Percentiles rank a stretch among this genome's conserved stretches.
phyloP scores from a whole-genome alignment of 148 eudicot species.

The Suaeda aralocaspica region DNA sequence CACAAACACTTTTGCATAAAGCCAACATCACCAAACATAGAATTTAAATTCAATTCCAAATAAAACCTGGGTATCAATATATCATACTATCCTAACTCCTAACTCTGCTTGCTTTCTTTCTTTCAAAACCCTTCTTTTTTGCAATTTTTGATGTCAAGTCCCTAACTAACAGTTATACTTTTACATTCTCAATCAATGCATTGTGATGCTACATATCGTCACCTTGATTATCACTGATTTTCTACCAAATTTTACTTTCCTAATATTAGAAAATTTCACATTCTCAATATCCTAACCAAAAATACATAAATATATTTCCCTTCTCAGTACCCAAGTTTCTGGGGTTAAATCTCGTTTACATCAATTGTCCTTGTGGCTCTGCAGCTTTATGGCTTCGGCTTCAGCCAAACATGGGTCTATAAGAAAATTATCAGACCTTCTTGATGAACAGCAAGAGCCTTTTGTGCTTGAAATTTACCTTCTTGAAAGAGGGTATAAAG shows the following conservation, averaged over 20 bases:
- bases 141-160: conserved; percentile 23
- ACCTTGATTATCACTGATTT: too few relatives aligned
- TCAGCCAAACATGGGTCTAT: conserved; percentile 18
- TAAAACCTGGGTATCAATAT: conserved; percentile 9
- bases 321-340: too few relatives aligned
- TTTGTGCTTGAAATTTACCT: conserved; percentile 52
- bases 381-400: conserved; percentile 29
- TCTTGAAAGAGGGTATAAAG: conserved; percentile 42
- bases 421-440: conserved; percentile 47
- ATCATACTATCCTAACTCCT: background rate
- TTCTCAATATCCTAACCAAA: too few relatives aligned
- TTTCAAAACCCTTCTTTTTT: conserved; percentile 8
- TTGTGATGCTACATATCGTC: background rate
- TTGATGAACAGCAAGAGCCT: conserved; percentile 67
- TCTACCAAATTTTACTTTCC: too few relatives aligned
- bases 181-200: conserved; percentile 23
- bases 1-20: conserved; percentile 16
- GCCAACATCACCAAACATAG: background rate
- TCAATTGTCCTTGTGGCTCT: background rate
- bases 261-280: too few relatives aligned
- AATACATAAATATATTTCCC: too few relatives aligned
- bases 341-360: too few relatives aligned
- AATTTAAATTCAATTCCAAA: conserved; percentile 11
- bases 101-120: background rate
- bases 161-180: conserved; percentile 20